Percentiles rank a stretch among this genome's conserved stretches.
These are phyloP conservation scores for Diplodia corticola DNA, from an alignment of 2,329 filamentous ascomycete species.

Conservation along the genomic window DNA sequence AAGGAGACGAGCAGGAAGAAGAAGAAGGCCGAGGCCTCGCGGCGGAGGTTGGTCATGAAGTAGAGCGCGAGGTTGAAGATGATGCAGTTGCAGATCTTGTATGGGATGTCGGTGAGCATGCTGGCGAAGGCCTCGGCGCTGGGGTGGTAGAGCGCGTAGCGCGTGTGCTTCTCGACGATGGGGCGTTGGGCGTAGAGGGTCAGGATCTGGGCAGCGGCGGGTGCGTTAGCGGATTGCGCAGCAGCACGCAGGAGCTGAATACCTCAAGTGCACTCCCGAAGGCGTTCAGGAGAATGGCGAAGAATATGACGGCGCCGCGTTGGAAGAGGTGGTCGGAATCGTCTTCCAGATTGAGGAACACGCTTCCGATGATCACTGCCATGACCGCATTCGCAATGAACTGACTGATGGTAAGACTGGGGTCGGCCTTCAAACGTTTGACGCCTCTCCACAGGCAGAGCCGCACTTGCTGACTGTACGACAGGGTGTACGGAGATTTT, in stretches of 20 bases:
- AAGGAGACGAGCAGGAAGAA: slow-evolving; percentile 80
- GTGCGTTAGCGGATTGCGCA: not conserved
- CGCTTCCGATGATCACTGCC: slow-evolving; percentile 74
- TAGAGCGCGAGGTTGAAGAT: slow-evolving; percentile 80
- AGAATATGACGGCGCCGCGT: slow-evolving; percentile 80
- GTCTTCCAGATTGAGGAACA: slow-evolving; percentile 74
- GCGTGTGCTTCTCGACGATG: slow-evolving; percentile 86
- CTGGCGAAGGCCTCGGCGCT: slow-evolving; percentile 85
- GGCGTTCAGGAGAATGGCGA: slow-evolving; percentile 82
- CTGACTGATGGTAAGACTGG: slow-evolving; percentile 68
- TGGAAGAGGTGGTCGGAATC: slow-evolving; percentile 74
- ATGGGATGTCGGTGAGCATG: slow-evolving; percentile 83
- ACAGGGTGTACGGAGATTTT: slow-evolving; percentile 81
- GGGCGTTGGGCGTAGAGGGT: slow-evolving; percentile 78
- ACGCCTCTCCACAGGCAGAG: slow-evolving; percentile 83
- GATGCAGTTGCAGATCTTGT: slow-evolving; percentile 73
- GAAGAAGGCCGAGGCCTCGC: slow-evolving; percentile 77
- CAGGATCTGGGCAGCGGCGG: slow-evolving; percentile 15
- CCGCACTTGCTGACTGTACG: slow-evolving; percentile 70
- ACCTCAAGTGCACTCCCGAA: slow-evolving; percentile 77
- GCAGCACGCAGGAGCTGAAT: slow-evolving; percentile 23
- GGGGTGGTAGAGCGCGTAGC: slow-evolving; percentile 87
- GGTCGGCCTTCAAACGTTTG: slow-evolving; percentile 73
- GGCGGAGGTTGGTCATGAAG: slow-evolving; percentile 80
- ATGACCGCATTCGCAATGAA: slow-evolving; percentile 72